Conservation (phyloP, 1,284 basidiomycete genomes). For the Coniferiporia sulphurascens region DNA sequence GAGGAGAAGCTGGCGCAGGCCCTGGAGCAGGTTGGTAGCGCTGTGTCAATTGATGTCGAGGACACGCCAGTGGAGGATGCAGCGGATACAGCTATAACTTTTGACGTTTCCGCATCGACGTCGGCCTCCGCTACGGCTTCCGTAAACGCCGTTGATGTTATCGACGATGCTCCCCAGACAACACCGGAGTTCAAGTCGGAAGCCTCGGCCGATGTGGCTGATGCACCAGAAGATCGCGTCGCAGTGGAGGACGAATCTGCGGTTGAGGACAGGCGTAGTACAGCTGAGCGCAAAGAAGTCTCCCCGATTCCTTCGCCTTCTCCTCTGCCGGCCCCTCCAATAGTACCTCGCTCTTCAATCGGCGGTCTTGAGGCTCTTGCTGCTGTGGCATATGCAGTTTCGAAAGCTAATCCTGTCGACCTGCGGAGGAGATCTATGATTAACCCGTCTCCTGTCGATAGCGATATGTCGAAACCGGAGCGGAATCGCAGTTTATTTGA, state of each 20-base stretch:
- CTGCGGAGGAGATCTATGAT: not conserved
- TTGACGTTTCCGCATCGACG: not conserved
- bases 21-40: constrained; percentile 23
- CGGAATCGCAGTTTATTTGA: not conserved
- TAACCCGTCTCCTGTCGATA: not conserved
- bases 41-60: constrained; percentile 22
- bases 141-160: not conserved
- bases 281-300: constrained; percentile 2
- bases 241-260: not conserved
- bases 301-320: constrained; percentile 5
- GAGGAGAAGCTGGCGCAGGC: constrained; percentile 33
- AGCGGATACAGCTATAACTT: not conserved
- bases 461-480: not conserved
- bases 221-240: not conserved
- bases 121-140: constrained; percentile 3
- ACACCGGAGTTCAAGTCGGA: not conserved
- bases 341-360: not conserved
- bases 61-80: constrained; percentile 14
- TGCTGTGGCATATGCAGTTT: constrained; percentile 9
- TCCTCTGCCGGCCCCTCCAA: not conserved
- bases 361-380: constrained; percentile 11
- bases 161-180: not conserved
- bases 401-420: constrained; percentile 14
- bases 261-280: not conserved
- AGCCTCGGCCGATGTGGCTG: not conserved